Percentiles rank a stretch among this genome's conserved stretches.
Conservation (phyloP, 2,329 filamentous ascomycete species). For the Alternaria hordeiaustralica region DNA sequence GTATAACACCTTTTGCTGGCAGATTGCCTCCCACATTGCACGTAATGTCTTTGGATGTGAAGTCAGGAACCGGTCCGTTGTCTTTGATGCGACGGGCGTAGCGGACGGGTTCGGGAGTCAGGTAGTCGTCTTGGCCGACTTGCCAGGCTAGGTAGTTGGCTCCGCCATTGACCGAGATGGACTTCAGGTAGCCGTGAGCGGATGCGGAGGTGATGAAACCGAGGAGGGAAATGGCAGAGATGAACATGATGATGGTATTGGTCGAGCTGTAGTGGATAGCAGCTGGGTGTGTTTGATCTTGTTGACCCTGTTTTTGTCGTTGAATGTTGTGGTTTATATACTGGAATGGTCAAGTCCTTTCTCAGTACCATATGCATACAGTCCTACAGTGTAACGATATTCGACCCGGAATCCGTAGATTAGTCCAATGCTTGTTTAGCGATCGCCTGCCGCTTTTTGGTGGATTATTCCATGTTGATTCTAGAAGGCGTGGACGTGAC, state of each 20-base stretch:
- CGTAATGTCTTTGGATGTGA: conserved; percentile 24
- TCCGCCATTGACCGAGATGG: conserved; percentile 19
- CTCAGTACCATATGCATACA: background rate
- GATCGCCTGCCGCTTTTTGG: background rate
- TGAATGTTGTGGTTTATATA: background rate
- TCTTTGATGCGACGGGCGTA: conserved; percentile 24
- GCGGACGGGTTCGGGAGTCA: conserved; percentile 21
- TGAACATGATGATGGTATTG: background rate
- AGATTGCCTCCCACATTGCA: conserved; percentile 34
- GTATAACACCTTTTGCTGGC: conserved; percentile 24
- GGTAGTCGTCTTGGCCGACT: conserved; percentile 20
- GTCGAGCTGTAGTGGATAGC: background rate
- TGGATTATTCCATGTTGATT: background rate
- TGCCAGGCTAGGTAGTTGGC: conserved; percentile 23
- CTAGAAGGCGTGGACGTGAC: background rate
- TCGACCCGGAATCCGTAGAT: background rate
- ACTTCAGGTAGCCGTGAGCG: conserved; percentile 20
- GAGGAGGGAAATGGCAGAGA: background rate
- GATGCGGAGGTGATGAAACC: background rate
- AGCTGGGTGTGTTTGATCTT: background rate
- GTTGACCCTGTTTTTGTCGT: background rate
- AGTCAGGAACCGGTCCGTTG: conserved; percentile 24
- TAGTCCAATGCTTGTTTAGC: background rate
- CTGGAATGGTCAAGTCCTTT: background rate
- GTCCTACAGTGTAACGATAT: background rate